phyloP scores from a whole-genome alignment of 768 basidiomycete genomes.

The Calvatia gigantea region DNA sequence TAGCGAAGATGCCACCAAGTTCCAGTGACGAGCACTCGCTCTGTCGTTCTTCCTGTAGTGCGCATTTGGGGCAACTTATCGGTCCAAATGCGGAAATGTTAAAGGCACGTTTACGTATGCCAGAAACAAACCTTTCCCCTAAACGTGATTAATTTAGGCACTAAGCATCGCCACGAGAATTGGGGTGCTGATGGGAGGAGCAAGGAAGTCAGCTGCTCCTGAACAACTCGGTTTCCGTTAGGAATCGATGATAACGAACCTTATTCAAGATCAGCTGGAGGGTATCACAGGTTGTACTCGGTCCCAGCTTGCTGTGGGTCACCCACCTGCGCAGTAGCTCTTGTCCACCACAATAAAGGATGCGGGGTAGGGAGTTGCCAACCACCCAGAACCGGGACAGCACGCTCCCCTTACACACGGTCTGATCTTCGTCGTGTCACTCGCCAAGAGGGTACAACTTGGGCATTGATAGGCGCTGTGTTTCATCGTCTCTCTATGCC shows the following conservation, averaged over 20 bases:
- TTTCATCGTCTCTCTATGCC: too few species aligned
- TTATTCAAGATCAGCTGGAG: conserved; percentile 7
- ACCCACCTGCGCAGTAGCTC: too few species aligned
- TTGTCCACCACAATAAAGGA: too few species aligned
- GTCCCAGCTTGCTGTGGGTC: background rate
- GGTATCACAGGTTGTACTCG: too few species aligned
- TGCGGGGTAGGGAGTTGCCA: too few species aligned
- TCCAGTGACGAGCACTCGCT: background rate
- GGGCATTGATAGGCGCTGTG: too few species aligned
- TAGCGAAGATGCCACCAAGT: background rate
- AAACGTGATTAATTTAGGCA: conserved; percentile 2
- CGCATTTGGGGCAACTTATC: background rate
- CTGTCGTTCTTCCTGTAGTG: too few species aligned
- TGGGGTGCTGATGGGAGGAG: conserved; percentile 11
- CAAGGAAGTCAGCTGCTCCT: background rate
- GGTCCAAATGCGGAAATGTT: background rate
- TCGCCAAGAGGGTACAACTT: too few species aligned
- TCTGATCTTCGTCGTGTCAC: too few species aligned
- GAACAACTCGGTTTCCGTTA: background rate
- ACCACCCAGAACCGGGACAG: too few species aligned
- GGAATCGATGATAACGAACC: conserved; percentile 2
- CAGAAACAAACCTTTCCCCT: background rate
- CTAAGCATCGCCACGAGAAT: conserved; percentile 10
- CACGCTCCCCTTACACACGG: too few species aligned
- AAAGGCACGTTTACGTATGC: background rate